A percentile compares a stretch with the other conserved stretches of the same genome.
These are phyloP conservation scores for Debaryomycetaceae sp. DNA, from an alignment of 1,139 yeast species.

Conservation along the genomic window DNA sequence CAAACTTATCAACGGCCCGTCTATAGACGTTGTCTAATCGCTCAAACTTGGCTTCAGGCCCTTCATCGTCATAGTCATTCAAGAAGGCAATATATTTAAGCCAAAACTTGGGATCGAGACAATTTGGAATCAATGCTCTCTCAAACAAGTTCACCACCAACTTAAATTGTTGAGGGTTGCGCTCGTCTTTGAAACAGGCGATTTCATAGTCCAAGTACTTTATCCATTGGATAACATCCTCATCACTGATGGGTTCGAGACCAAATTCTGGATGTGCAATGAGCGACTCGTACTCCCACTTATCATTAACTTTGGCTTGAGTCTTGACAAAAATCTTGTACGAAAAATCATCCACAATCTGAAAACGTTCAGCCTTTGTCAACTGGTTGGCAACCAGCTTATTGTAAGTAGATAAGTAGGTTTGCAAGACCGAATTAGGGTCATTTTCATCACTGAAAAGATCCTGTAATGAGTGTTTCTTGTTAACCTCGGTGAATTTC, in stretches of 20 bases:
- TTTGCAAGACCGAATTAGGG: slow-evolving; percentile 9
- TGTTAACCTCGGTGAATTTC: slow-evolving; percentile 40
- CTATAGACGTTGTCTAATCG: slow-evolving; percentile 29
- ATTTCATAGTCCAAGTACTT: slow-evolving; percentile 48
- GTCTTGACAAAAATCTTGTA: slow-evolving; percentile 40
- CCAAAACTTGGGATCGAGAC: slow-evolving; percentile 53
- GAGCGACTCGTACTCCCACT: slow-evolving; percentile 61
- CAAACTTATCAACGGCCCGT: slow-evolving; percentile 39
- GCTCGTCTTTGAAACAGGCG: slow-evolving; percentile 5
- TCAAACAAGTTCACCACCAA: slow-evolving; percentile 44
- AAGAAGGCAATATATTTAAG: slow-evolving; percentile 47
- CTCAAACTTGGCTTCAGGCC: slow-evolving; percentile 17
- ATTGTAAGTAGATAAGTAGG: slow-evolving; percentile 20
- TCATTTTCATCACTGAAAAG: slow-evolving; percentile 19
- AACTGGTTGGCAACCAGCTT: slow-evolving; percentile 20
- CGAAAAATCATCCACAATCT: slow-evolving; percentile 39
- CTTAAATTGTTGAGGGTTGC: slow-evolving; percentile 10
- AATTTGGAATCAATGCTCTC: slow-evolving; percentile 57
- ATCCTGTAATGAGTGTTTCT: slow-evolving; percentile 10
- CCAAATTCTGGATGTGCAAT: slow-evolving; percentile 44
- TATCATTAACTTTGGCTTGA: slow-evolving; percentile 46
- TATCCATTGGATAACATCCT: slow-evolving; percentile 46
- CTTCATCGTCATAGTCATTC: slow-evolving; percentile 2
- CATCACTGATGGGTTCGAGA: slow-evolving; percentile 20
- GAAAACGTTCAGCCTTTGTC: slow-evolving; percentile 28